Evolutionary conservation across 2,329 filamentous ascomycete genomes (phyloP).

Genomic region (Pseudogymnoascus sp.): DNA sequence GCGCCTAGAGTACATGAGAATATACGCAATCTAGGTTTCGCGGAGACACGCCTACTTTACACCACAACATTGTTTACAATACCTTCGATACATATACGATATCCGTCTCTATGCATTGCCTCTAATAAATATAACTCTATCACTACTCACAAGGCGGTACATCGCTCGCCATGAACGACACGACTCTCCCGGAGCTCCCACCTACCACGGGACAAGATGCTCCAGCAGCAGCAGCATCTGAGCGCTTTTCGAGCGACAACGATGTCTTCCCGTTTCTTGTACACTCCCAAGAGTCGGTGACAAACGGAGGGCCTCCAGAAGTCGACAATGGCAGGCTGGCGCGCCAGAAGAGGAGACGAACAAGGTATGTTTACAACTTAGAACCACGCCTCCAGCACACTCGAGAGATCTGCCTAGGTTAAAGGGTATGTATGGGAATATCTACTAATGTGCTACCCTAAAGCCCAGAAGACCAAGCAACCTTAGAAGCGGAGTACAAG

Average conservation of each 20-base stretch:
- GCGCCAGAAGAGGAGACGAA: slow-evolving; percentile 49
- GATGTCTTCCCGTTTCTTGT: slow-evolving; percentile 18
- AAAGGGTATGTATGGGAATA: neutral
- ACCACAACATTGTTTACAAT: slow-evolving; percentile 1
- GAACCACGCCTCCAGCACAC: neutral
- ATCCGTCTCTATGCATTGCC: slow-evolving; percentile 2
- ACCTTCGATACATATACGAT: slow-evolving; percentile 1
- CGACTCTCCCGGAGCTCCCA: slow-evolving; percentile 24
- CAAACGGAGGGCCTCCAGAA: slow-evolving; percentile 18
- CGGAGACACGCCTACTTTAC: neutral
- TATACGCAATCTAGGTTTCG: slow-evolving; percentile 4
- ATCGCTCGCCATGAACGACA: slow-evolving; percentile 24
- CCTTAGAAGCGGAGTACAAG: slow-evolving; percentile 79
- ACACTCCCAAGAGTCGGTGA: slow-evolving; percentile 14
- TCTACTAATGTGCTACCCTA: neutral
- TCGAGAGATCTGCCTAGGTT: neutral
- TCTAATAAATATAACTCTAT: slow-evolving; percentile 2
- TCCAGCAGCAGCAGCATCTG: slow-evolving; percentile 12
- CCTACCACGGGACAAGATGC: slow-evolving; percentile 16
- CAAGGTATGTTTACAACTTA: slow-evolving; percentile 42
- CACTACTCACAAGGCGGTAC: neutral
- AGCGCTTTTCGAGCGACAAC: slow-evolving; percentile 17
- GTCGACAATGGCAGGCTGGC: slow-evolving; percentile 28
- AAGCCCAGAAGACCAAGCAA: slow-evolving; percentile 79
- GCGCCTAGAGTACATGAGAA: slow-evolving; percentile 6